phyloP scores from a whole-genome alignment of 2,329 filamentous ascomycete species.

The Cladosporium sp. region DNA sequence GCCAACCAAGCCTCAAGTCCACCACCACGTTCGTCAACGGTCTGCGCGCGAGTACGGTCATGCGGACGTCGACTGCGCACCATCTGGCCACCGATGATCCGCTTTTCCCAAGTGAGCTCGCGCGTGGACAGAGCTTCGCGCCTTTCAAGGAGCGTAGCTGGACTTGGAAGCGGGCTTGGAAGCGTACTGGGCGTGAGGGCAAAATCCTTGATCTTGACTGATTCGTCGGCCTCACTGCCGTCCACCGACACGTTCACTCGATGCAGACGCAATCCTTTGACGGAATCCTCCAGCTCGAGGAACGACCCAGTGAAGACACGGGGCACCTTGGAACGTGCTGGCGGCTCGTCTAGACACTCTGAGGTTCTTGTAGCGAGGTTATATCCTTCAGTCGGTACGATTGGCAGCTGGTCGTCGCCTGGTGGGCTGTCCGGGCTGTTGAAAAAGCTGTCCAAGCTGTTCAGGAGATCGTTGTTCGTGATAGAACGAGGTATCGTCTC shows the following conservation, averaged over 20 bases:
- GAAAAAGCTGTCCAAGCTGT: slow-evolving; percentile 1
- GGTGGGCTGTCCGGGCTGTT: background rate
- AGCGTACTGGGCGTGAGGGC: slow-evolving; percentile 14
- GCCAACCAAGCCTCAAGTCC: slow-evolving; percentile 15
- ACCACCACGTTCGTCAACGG: slow-evolving; percentile 12
- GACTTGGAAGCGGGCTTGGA: slow-evolving; percentile 17
- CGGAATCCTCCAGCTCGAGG: slow-evolving; percentile 19
- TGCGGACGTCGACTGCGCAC: slow-evolving; percentile 18
- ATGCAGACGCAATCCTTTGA: slow-evolving; percentile 17
- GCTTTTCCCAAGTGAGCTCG: slow-evolving; percentile 16
- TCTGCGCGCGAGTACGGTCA: slow-evolving; percentile 13
- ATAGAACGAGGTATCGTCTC: no score
- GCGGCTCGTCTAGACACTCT: slow-evolving; percentile 13
- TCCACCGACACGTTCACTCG: background rate
- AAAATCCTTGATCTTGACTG: slow-evolving; percentile 16
- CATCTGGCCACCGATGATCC: slow-evolving; percentile 18
- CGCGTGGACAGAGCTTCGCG: slow-evolving; percentile 17
- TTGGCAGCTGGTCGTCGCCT: background rate
- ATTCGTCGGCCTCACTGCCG: background rate
- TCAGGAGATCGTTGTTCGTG: background rate
- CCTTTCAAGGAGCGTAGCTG: slow-evolving; percentile 16
- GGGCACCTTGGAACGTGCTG: slow-evolving; percentile 15
- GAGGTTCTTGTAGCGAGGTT: slow-evolving; percentile 3
- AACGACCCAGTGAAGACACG: slow-evolving; percentile 26
- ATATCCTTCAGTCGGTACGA: background rate